Evolutionary conservation across 768 basidiomycete species (phyloP).

Genomic region (Cystofilobasidium macerans): DNA sequence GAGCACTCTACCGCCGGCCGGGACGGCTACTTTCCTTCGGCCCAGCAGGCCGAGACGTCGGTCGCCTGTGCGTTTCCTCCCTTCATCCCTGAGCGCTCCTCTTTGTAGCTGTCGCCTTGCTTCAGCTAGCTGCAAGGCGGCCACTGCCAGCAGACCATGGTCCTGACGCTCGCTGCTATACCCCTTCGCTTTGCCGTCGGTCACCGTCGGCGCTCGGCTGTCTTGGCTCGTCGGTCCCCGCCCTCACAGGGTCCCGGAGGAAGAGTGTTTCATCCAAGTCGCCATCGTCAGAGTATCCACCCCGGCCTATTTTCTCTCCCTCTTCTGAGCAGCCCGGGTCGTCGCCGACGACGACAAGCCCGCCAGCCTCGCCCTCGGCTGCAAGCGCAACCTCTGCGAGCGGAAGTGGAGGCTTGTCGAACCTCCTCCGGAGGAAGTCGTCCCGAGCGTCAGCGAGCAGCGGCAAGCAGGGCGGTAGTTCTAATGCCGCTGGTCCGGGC

Average conservation of each 20-base stretch:
- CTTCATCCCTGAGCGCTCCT: background rate
- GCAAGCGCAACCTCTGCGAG: background rate
- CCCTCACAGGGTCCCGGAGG: conserved; percentile 1
- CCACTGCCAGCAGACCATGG: background rate
- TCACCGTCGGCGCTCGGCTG: background rate
- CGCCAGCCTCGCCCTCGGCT: background rate
- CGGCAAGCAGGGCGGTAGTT: no score
- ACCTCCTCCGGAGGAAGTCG: background rate
- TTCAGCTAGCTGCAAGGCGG: no score
- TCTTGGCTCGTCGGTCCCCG: no score
- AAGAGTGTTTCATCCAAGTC: background rate
- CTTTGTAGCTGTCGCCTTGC: no score
- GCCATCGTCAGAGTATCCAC: background rate
- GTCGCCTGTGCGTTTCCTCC: background rate
- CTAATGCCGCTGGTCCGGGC: no score
- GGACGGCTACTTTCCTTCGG: background rate
- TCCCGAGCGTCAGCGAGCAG: background rate
- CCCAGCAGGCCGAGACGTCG: background rate
- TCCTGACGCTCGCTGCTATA: background rate
- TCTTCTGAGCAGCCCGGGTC: background rate
- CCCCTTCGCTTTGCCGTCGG: background rate
- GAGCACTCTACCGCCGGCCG: background rate
- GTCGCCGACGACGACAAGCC: background rate
- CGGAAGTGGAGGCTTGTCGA: background rate
- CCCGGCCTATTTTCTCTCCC: background rate